A percentile compares a stretch with the other conserved stretches of the same genome.
Conservation (phyloP, 1,139 yeast genomes). For the Yamadazyma diospyri region DNA sequence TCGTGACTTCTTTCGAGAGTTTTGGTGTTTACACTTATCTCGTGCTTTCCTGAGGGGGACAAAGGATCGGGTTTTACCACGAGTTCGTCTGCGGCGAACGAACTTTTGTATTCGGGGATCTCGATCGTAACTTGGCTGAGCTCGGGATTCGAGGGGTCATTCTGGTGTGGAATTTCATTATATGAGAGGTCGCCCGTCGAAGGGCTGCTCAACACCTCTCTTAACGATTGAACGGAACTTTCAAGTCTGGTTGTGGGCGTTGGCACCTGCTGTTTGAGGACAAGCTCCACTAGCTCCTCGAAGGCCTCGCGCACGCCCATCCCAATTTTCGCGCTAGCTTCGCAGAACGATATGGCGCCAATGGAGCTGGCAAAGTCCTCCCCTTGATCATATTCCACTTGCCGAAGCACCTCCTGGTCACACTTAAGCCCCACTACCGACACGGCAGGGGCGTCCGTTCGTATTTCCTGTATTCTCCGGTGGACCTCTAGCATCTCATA, state of each 20-base stretch:
- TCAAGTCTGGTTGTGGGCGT: too few species aligned
- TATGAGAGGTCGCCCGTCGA: too few species aligned
- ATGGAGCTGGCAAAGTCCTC: slow-evolving; percentile 22
- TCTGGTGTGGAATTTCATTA: too few species aligned
- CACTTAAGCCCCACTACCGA: slow-evolving; percentile 32
- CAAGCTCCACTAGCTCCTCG: slow-evolving; percentile 21
- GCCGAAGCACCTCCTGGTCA: slow-evolving; percentile 25
- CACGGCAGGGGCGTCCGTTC: slow-evolving; percentile 26
- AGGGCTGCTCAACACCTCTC: slow-evolving; percentile 9
- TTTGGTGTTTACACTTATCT: too few species aligned
- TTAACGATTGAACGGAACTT: slow-evolving; percentile 10
- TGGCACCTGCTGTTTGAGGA: slow-evolving; percentile 6
- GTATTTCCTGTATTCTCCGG: slow-evolving; percentile 19
- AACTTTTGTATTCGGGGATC: too few species aligned
- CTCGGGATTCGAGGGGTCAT: too few species aligned
- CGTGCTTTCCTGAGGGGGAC: too few species aligned
- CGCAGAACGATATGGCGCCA: slow-evolving; percentile 27
- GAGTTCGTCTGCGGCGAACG: too few species aligned
- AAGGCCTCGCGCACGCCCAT: slow-evolving; percentile 26
- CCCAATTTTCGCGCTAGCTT: slow-evolving; percentile 26
- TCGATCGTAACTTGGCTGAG: too few species aligned
- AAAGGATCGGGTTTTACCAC: too few species aligned
- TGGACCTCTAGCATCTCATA: slow-evolving; percentile 25
- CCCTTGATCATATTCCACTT: slow-evolving; percentile 29
- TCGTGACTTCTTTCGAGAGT: too few species aligned